These are phyloP conservation scores for Lizonia empirigonia DNA, from an alignment of 2,329 filamentous ascomycete genomes.

Conservation along the genomic window DNA sequence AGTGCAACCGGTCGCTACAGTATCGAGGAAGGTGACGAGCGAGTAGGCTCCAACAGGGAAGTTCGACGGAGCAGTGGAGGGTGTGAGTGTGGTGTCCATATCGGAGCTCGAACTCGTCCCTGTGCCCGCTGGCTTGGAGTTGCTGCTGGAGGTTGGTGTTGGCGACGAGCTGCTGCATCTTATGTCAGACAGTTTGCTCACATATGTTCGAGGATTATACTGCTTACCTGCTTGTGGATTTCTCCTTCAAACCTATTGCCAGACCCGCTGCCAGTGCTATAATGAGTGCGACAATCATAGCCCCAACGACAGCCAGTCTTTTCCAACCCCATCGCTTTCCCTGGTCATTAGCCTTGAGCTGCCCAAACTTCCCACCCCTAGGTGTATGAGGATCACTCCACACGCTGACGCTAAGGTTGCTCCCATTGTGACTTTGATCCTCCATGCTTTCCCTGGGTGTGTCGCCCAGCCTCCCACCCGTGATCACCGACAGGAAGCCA, in stretches of 20 bases:
- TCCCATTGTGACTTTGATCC: conserved; percentile 30
- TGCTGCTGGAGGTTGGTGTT: conserved; percentile 3
- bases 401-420: conserved; percentile 43
- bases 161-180: conserved; percentile 4
- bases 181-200: conserved; percentile 4
- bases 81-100: conserved; percentile 20
- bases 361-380: conserved; percentile 42
- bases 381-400: conserved; percentile 39
- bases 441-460: conserved; percentile 41
- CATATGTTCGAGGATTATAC: too few relatives aligned
- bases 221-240: conserved; percentile 32
- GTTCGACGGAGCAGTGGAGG: conserved; percentile 31
- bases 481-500: conserved; percentile 28
- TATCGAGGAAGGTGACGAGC: conserved; percentile 63
- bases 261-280: conserved; percentile 48
- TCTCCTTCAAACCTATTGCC: conserved; percentile 51
- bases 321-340: conserved; percentile 48
- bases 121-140: conserved; percentile 10
- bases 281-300: conserved; percentile 41
- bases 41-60: conserved; percentile 70
- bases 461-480: conserved; percentile 33
- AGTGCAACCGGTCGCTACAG: conserved; percentile 62
- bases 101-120: conserved; percentile 9
- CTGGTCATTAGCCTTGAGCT: conserved; percentile 13
- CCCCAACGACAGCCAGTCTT: conserved; percentile 44